Conservation (phyloP, 768 basidiomycete genomes). For the Kwoniella pini region DNA sequence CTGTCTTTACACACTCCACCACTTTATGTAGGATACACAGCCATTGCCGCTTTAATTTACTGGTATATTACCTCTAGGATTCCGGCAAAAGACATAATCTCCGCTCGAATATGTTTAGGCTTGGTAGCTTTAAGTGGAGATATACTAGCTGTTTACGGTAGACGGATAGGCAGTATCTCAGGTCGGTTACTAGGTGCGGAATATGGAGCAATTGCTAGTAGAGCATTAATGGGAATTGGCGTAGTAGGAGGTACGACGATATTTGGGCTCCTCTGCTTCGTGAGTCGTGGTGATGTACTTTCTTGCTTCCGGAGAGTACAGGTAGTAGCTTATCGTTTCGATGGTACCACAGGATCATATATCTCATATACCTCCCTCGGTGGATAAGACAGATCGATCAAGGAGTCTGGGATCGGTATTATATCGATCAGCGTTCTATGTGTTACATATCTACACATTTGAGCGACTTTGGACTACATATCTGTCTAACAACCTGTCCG, state of each 20-base stretch:
- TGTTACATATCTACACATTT: constrained; percentile 28
- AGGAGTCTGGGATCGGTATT: constrained; percentile 18
- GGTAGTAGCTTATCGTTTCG: neutral
- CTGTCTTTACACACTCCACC: constrained; percentile 24
- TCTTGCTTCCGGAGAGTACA: neutral
- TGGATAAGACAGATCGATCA: neutral
- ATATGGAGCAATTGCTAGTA: constrained; percentile 30
- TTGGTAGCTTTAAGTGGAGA: constrained; percentile 35
- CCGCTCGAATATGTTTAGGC: constrained; percentile 31
- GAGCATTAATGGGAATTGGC: constrained; percentile 24
- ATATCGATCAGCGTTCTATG: constrained; percentile 19
- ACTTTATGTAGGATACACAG: constrained; percentile 17
- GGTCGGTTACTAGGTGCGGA: constrained; percentile 30
- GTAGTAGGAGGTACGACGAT: constrained; percentile 26
- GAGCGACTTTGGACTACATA: constrained; percentile 21
- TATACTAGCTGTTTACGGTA: constrained; percentile 27
- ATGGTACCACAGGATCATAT: constrained; percentile 32
- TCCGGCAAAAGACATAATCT: constrained; percentile 15
- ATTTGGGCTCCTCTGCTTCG: constrained; percentile 39
- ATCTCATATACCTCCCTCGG: constrained; percentile 7
- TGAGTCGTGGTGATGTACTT: constrained; percentile 14
- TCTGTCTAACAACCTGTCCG: constrained; percentile 10
- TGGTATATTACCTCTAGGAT: constrained; percentile 15
- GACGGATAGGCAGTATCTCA: constrained; percentile 24
- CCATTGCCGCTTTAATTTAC: constrained; percentile 24